Base-by-base conservation (phyloP, 768 basidiomycete species). In the Hortiboletus campestris region DNA sequence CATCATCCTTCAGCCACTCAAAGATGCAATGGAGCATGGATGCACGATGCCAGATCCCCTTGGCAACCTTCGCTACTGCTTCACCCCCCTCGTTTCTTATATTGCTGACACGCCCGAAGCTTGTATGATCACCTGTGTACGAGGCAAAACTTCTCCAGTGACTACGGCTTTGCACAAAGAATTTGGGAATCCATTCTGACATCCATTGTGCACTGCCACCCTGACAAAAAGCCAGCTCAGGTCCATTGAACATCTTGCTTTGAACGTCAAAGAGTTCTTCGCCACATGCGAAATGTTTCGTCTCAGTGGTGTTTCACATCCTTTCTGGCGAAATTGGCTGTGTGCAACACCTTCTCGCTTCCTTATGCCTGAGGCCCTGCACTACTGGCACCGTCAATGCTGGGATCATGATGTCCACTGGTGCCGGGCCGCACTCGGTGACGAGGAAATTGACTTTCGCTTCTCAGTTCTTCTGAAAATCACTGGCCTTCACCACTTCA, bases 401-500 rank as follows among this genome's bases (percentile, higher is more conserved):
- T 52, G 34, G 34, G 43, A 53, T 9, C 44, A 53, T 20, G n/a
- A 45, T 4, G 9, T 46, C 10, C 1, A 1, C 7, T 52, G 43
- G 51, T 52, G 51, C 28, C 3, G 6, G n/a, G 0, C 6, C 2
- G 36, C 35, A 2, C 51, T 52, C 4, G 35, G 51, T 6, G 19
- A 36, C 8, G 3, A 14, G 6, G 51, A 73, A 46, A 34, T 51
- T 1, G 46, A 58, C 29, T 60, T 56, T n/a, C 6, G 25, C 4
- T 62, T 54, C 17, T 56, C 47, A 4, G n/a, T 59, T 6, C 10
- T 57, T 16, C 55, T 32, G 0, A 28, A 22, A 9, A 25, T 51
- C n/a, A 57, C 41, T 14, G 74, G 75, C 5, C 71, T 68, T 56
- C 61, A 66, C 29, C 75, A 76, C 36, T 79, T 77, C 48, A 56